Conservation (phyloP, 2,329 filamentous ascomycete species). For the Hypomyces perniciosus region DNA sequence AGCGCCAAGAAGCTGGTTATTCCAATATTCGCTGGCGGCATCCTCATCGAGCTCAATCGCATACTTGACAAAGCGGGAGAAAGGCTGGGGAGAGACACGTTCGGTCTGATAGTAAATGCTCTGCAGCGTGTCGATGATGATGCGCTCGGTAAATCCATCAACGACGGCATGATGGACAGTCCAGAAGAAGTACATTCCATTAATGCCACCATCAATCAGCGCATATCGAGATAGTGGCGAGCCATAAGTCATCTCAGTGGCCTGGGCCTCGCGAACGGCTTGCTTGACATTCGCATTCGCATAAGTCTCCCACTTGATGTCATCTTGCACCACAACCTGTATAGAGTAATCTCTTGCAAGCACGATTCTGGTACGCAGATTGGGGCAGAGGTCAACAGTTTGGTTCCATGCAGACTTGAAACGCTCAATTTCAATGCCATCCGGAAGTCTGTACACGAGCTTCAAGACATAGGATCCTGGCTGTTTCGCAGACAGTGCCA, state of each 20-base stretch:
- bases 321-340: background rate
- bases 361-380: conserved; percentile 2
- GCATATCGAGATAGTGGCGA: background rate
- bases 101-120: conserved; percentile 9
- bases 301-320: background rate
- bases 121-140: background rate
- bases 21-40: background rate
- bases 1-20: background rate
- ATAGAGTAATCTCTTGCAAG: background rate
- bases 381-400: background rate
- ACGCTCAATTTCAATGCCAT: background rate
- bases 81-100: background rate
- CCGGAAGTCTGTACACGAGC: background rate
- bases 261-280: background rate
- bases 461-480: background rate
- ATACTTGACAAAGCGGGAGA: conserved; percentile 1
- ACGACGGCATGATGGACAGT: conserved; percentile 3
- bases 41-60: background rate
- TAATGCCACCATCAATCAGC: background rate
- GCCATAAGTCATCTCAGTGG: background rate
- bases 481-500: conserved; percentile 1
- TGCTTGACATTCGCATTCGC: background rate
- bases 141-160: conserved; percentile 1
- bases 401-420: conserved; percentile 1
- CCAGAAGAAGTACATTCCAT: background rate